Conservation (phyloP, 2,329 filamentous ascomycete genomes). For the Davidsoniella virescens region DNA sequence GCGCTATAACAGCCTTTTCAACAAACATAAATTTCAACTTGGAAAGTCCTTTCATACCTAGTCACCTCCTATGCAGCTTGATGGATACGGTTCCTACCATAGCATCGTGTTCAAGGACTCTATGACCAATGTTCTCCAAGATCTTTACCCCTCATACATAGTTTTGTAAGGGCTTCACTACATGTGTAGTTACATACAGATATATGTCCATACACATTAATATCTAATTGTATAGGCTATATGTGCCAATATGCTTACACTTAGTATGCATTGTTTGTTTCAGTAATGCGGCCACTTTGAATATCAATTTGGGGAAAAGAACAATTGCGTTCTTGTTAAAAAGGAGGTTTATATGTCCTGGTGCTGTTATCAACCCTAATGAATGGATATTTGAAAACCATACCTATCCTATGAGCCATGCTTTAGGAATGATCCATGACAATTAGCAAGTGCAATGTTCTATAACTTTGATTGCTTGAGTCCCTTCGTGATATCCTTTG, state of each 20-base stretch:
- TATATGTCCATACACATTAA: neutral
- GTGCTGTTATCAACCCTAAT: neutral
- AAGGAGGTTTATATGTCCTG: no score
- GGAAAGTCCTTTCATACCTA: no score
- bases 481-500: constrained; percentile 20
- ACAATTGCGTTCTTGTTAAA: no score
- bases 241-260: no score
- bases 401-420: neutral
- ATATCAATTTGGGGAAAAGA: neutral
- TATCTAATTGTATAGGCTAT: neutral
- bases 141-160: no score
- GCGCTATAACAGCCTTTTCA: no score
- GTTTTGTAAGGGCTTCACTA: neutral
- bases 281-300: neutral
- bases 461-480: constrained; percentile 26
- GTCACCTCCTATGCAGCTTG: no score
- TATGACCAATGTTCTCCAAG: neutral
- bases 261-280: neutral
- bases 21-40: no score
- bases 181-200: neutral
- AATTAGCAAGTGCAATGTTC: constrained; percentile 14
- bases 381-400: no score
- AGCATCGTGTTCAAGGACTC: no score
- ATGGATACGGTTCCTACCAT: no score
- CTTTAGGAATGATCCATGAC: neutral